Conservation (phyloP, 495 filamentous ascomycete genomes). For the Acidomyces sp. region DNA sequence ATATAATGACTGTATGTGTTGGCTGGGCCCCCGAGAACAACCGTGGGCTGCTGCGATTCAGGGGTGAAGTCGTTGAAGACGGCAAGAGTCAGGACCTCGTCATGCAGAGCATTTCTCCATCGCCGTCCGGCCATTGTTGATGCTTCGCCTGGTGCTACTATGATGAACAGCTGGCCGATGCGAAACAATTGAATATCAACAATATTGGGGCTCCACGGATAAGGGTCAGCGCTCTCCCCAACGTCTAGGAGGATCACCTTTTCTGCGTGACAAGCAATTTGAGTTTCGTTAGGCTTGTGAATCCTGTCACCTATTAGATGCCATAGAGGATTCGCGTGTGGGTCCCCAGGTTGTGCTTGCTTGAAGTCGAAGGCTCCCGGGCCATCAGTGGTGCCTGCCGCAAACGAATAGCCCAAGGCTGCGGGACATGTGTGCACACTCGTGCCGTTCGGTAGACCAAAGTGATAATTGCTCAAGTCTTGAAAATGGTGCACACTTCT, state of each 20-base stretch:
- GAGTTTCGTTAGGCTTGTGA: conserved; percentile 56
- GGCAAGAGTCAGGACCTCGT: conserved; percentile 17
- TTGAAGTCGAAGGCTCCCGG: conserved; percentile 91
- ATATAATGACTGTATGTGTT: conserved; percentile 98
- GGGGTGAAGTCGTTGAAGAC: neutral
- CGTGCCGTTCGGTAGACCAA: conserved; percentile 62
- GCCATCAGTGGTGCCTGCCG: conserved; percentile 86
- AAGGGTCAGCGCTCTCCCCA: conserved; percentile 64
- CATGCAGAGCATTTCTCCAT: conserved; percentile 67
- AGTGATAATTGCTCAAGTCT: conserved; percentile 55
- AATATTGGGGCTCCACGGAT: conserved; percentile 84
- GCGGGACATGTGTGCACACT: conserved; percentile 67
- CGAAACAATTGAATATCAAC: conserved; percentile 84
- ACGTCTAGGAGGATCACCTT: conserved; percentile 89
- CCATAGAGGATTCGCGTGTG: conserved; percentile 78
- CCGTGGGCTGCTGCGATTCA: conserved; percentile 40
- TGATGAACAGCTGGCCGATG: conserved; percentile 75
- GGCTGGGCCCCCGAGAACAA: conserved; percentile 84
- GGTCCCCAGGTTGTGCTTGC: conserved; percentile 61
- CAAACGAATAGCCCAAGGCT: conserved; percentile 88
- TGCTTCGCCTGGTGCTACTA: conserved; percentile 81
- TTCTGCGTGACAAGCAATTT: conserved; percentile 62
- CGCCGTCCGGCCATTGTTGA: conserved; percentile 90
- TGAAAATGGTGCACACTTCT: conserved; percentile 30
- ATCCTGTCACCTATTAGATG: conserved; percentile 57